Evolutionary conservation across 1,284 basidiomycete species (phyloP), one percentile per base, ranked within the genome.

Genomic region (Apiotrichum porosum): DNA sequence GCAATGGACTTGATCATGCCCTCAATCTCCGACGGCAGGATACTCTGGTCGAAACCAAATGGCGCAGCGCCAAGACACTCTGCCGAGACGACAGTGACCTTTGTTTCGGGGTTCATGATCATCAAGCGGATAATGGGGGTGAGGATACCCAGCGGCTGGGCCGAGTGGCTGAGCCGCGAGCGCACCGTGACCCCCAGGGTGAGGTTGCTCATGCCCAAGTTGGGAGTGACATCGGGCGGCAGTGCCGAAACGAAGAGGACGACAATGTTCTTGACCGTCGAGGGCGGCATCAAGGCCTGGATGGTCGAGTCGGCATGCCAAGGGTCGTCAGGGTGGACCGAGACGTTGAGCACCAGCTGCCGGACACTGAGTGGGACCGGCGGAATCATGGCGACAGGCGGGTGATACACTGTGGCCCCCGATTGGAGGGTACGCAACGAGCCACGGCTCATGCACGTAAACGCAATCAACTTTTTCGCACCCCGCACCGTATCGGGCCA

Each of bases 401-500:
- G 41, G 21, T 18, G 14, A 22, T 34, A 42, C 4, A 42, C 4
- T 9, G 10, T 17, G 3, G 21, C 32, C 13, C 9, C 34, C 6
- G n/a, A 18, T n/a, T 18, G 4, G 8, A 42, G 6, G 19, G 31
- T 30, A 15, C 21, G 34, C 12, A 13, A 19, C 13, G 37, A 26
- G 3, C 35, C 35, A 5, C 35, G 26, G 6, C 4, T 32, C 47
- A 37, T 48, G 14, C 9, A 17, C 6, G 42, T 38, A 21, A 48
- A 37, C 22, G 42, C 21, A 22, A 42, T 32, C 4, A 48, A 35
- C 30, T 22, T 48, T 4, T 9, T 9, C 21, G 35, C 42, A 15
- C 41, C 41, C n/a, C 41, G 41, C 21, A 42, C 32, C 8, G 41
- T 42, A 15, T 42, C 41, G 8, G 41, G 41, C 41, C 41, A 42